Evolutionary conservation across 257 asterid genomes (phyloP).

Genomic region (Phtheirospermum japonicum): DNA sequence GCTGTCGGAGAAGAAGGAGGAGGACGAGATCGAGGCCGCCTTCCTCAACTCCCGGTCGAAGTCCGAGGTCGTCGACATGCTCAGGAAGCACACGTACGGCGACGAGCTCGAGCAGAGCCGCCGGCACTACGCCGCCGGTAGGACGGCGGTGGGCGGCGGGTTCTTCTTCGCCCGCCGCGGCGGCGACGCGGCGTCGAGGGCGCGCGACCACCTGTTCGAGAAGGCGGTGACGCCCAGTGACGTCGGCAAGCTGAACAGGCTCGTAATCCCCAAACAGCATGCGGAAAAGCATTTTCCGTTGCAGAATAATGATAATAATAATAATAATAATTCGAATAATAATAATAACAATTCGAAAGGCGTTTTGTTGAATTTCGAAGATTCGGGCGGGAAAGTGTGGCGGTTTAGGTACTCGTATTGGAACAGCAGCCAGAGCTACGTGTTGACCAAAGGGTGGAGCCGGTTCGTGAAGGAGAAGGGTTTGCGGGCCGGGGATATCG

Average conservation of each 20-base stretch:
- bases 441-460: constrained; percentile 85
- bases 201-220: constrained; percentile 68
- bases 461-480: constrained; percentile 79
- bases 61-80: constrained; percentile 84
- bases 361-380: constrained; percentile 62
- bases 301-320: constrained; percentile 26
- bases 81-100: constrained; percentile 71
- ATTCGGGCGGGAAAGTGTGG: constrained; percentile 70
- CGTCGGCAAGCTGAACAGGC: constrained; percentile 67
- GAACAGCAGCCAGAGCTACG: constrained; percentile 90
- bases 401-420: constrained; percentile 78
- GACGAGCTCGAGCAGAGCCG: constrained; percentile 79
- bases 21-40: constrained; percentile 45
- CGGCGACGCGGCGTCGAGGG: constrained; percentile 15
- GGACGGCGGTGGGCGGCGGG: constrained; percentile 12
- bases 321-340: neutral
- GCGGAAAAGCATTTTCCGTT: constrained; percentile 76
- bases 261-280: constrained; percentile 77
- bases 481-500: constrained; percentile 69
- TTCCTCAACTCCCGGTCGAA: constrained; percentile 69
- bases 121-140: constrained; percentile 34
- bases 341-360: constrained; percentile 45
- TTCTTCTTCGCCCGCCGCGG: constrained; percentile 18
- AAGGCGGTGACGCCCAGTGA: constrained; percentile 90
- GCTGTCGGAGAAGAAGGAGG: constrained; percentile 33